Evolutionary conservation across 345 rosid species (phyloP).

Genomic region (Brassica juncea): DNA sequence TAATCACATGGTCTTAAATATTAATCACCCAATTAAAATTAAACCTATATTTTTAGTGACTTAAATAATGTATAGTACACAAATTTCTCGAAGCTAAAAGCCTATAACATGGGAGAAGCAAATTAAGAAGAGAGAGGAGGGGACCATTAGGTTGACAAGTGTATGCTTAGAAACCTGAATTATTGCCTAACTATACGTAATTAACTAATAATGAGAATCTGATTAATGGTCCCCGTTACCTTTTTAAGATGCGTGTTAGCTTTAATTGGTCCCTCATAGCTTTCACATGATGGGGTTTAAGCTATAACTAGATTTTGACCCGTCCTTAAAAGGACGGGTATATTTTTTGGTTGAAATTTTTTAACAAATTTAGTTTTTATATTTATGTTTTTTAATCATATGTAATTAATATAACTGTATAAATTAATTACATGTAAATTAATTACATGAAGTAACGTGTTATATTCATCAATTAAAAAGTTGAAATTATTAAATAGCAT

Average conservation of each 20-base stretch:
- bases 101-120: conserved; percentile 42
- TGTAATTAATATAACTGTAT: no score
- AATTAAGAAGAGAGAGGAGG: conserved; percentile 7
- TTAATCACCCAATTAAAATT: conserved; percentile 32
- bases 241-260: conserved; percentile 36
- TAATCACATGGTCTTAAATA: conserved; percentile 39
- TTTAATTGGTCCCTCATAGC: conserved; percentile 32
- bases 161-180: conserved; percentile 21
- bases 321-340: background rate
- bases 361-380: no score
- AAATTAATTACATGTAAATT: no score
- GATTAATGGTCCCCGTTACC: conserved; percentile 34
- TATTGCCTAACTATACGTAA: conserved; percentile 35
- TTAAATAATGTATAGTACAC: conserved; percentile 31
- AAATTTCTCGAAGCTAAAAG: conserved; percentile 26
- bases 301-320: background rate
- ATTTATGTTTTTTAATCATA: no score
- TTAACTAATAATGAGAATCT: conserved; percentile 27
- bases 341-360: no score
- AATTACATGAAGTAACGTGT: no score
- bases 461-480: no score
- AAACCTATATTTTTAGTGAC: background rate
- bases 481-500: no score
- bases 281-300: conserved; percentile 34
- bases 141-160: conserved; percentile 37